These are phyloP conservation scores for Lachnellula subtilissima DNA, from an alignment of 2,329 filamentous ascomycete genomes.

Conservation along the genomic window DNA sequence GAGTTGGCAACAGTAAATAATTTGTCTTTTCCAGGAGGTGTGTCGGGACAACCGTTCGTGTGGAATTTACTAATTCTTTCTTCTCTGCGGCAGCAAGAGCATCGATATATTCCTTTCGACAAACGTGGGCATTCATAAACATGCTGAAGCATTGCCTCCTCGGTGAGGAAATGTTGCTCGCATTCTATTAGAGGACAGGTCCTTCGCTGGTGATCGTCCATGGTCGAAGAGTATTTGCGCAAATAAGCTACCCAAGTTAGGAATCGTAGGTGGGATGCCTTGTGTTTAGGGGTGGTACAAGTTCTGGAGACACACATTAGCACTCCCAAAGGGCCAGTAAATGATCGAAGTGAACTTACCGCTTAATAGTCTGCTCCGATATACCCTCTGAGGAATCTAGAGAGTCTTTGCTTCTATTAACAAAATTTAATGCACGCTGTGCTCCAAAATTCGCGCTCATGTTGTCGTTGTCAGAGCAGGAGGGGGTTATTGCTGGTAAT, in stretches of 20 bases:
- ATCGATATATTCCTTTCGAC: not conserved
- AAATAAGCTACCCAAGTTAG: not conserved
- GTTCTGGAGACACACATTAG: not conserved
- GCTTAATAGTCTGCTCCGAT: not conserved
- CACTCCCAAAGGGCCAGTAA: not conserved
- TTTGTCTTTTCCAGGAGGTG: not conserved
- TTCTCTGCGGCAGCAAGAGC: not conserved
- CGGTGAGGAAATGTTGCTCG: not conserved
- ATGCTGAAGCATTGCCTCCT: not conserved
- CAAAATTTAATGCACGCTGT: not conserved
- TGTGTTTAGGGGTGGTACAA: not conserved
- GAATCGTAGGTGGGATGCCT: not conserved
- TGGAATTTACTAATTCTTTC: not conserved
- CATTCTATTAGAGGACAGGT: not conserved
- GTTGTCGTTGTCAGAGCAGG: not conserved
- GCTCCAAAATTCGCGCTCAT: not conserved
- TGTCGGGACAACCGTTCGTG: not conserved
- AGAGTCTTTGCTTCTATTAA: not conserved
- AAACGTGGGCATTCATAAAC: not conserved
- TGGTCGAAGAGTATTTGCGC: not conserved
- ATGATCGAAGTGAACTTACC: not conserved
- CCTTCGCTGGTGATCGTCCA: not conserved
- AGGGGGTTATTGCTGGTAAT: not conserved
- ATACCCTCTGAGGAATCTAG: not conserved
- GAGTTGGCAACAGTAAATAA: not conserved